Evolutionary conservation across 768 basidiomycete genomes (phyloP), one percentile per base, ranked within the genome.

Genomic region (Amanita jacksonii): DNA sequence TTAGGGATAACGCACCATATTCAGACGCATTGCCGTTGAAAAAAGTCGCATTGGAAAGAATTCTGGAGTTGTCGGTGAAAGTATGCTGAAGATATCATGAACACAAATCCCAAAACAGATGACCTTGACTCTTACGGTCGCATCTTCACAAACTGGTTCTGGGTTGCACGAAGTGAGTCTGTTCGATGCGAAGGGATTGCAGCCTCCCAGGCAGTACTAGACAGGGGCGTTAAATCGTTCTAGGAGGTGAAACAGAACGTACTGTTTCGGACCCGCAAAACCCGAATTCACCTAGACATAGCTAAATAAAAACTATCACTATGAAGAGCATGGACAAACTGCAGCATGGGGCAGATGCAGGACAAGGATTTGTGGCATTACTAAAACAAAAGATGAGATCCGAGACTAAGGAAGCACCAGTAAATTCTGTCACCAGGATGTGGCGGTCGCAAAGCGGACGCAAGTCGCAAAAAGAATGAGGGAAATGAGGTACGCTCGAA

Each of bases 201-300:
- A 92, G n/a, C 89, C 89, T 37, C 85, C 85, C 25, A 88, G 66
- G 57, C 88, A 90, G 59, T 79, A 90, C 79, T 86, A 52, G 15
- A 40, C 23, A 49, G 18, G 20, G 35, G 30, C 31, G 28, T 6
- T 30, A 10, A 15, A 32, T 8, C 16, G 22, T 1, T 5, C 25
- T 2, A 5, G 31, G 9, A n/a, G 32, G 27, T 25, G 13, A 18
- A 45, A 18, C 20, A 20, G 39, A 20, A 57, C 70, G 37, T 56
- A 75, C 74, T 34, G 58, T 54, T 36, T 60, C 68, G 28, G 57
- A 62, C 16, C 74, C 73, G 50, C 74, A 77, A 50, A 69, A 77
- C 3, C 75, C 74, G 46, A 62, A 77, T 67, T 75, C 71, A 55
- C 71, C 71, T 73, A 51, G 25, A 15, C 38, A 24, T 10, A 42